These are phyloP conservation scores for Boeremia exigua DNA, from an alignment of 2,329 filamentous ascomycete species.

Conservation along the genomic window DNA sequence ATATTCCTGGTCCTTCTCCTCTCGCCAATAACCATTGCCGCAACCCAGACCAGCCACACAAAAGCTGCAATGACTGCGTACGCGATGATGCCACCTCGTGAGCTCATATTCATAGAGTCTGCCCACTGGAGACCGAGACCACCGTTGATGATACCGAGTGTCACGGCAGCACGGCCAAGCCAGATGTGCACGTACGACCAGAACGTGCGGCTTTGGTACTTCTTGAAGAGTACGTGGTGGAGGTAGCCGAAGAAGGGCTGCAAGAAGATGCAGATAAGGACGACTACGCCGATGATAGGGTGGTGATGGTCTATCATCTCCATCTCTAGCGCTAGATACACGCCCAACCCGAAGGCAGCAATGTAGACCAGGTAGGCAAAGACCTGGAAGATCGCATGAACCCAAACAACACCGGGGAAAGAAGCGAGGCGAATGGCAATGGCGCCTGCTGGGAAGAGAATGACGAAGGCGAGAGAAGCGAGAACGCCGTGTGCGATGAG, in stretches of 20 bases:
- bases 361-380: conserved; percentile 57
- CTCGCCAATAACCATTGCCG: conserved; percentile 38
- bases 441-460: conserved; percentile 53
- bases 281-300: conserved; percentile 61
- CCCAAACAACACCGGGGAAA: conserved; percentile 52
- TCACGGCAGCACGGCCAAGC: conserved; percentile 59
- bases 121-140: conserved; percentile 60
- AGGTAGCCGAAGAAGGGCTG: conserved; percentile 60
- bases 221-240: conserved; percentile 60
- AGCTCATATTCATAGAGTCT: conserved; percentile 46
- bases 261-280: conserved; percentile 60
- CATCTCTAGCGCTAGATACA: conserved; percentile 55
- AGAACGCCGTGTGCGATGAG: conserved; percentile 53
- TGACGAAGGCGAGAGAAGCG: conserved; percentile 53
- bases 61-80: conserved; percentile 59
- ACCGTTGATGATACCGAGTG: conserved; percentile 63
- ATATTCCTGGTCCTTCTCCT: conserved; percentile 21
- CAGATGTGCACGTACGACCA: conserved; percentile 61
- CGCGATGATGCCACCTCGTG: conserved; percentile 48
- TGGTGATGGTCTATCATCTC: conserved; percentile 52
- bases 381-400: conserved; percentile 56
- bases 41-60: conserved; percentile 49
- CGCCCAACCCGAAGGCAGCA: conserved; percentile 58
- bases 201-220: conserved; percentile 52
- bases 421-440: conserved; percentile 53